Evolutionary conservation across 192 early-diverging fungal genomes (phyloP).

Genomic region (Blastocladiella britannica): DNA sequence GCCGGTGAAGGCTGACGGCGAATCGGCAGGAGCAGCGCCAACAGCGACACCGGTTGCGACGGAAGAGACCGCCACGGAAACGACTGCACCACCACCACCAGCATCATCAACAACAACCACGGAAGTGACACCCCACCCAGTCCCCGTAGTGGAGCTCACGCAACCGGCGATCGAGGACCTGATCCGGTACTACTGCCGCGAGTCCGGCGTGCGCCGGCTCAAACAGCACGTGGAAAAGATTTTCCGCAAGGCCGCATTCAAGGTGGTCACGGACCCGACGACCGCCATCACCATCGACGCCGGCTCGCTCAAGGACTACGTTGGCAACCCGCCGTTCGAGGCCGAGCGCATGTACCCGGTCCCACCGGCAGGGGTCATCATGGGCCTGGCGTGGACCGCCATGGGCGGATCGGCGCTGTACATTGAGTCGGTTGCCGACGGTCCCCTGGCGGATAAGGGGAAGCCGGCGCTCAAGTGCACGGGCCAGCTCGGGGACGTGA

Average conservation of each 20-base stretch:
- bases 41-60: too few relatives aligned
- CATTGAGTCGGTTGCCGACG: conserved; percentile 84
- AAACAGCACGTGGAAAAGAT: conserved; percentile 99
- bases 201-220: conserved; percentile 90
- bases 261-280: conserved; percentile 48
- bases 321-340: conserved; percentile 71
- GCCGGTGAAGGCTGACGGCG: too few relatives aligned
- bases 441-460: conserved; percentile 32
- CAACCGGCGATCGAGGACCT: conserved; percentile 60
- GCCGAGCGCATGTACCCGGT: conserved; percentile 76
- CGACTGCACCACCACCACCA: too few relatives aligned
- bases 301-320: conserved; percentile 71
- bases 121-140: too few relatives aligned
- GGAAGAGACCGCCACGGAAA: too few relatives aligned
- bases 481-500: conserved; percentile 94
- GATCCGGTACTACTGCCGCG: conserved; percentile 82
- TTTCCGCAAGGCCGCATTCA: conserved; percentile 85
- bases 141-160: conserved; percentile 45
- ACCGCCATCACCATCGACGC: conserved; percentile 36
- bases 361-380: conserved; percentile 84
- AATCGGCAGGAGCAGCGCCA: too few relatives aligned
- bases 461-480: conserved; percentile 51
- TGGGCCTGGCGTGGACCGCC: conserved; percentile 95
- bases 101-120: too few relatives aligned
- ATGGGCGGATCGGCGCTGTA: conserved; percentile 91